Evolutionary conservation across 148 eudicot genomes (phyloP), one percentile per base, ranked within the genome.

Genomic region (Mesembryanthemum crystallinum): DNA sequence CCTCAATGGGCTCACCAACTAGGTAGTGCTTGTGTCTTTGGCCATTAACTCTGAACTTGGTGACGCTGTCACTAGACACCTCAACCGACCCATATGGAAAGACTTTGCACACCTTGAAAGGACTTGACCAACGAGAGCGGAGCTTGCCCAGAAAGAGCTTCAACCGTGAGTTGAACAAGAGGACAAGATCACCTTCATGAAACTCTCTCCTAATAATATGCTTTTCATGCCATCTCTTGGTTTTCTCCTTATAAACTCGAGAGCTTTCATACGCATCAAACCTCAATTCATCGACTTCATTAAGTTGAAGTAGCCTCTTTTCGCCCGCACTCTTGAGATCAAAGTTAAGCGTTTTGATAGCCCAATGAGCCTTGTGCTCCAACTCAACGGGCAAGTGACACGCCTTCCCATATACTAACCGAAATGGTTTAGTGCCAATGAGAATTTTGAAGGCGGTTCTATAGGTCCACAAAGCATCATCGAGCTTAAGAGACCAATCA

Each of bases 381-480:
- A 64, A 7, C n/a, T 64, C 68, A 30, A 33, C 59, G 17, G 59
- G 59, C 23, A 54, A 54, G 30, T 64, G 47, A 6, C 21, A 64
- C 2, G 43, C 21, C 24, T 35, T 64, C 10, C 24, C 68, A 32
- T 32, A 64, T 0, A 64, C 45, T 10, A 64, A 64, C 23, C 24
- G 43, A 20, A 5, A 64, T 3, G 45, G 24, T 29, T 8, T 64
- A 0, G 45, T 64, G 33, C 39, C 21, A 29, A 62, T 62, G 27
- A 15, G 39, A 14, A 6, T 28, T 28, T 62, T 62, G 35, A 24
- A 32, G 1, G 25, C 43, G 7, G 45, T 64, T 21, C 25, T 15
- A 7, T 29, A 64, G 8, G 43, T 45, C 68, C 68, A 64, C 32
- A 64, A 21, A 15, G 68, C 37, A n/a, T 64, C 47, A 64, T 64